These are phyloP conservation scores for Collybiopsis luxurians DNA, from an alignment of 768 basidiomycete genomes.

Conservation along the genomic window DNA sequence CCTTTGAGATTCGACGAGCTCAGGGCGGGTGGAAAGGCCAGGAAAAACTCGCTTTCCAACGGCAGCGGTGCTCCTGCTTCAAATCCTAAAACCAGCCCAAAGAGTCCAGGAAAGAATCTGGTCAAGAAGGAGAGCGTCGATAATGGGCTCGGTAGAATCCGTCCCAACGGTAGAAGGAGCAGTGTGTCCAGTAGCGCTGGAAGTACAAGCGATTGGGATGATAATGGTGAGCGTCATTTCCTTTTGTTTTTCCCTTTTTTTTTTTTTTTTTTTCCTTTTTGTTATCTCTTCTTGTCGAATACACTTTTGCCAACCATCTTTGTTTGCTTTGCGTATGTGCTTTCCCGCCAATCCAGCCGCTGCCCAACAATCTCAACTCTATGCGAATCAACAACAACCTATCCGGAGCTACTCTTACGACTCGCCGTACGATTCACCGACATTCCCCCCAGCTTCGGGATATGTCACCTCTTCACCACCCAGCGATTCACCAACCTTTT, in stretches of 20 bases:
- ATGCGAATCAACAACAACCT: neutral
- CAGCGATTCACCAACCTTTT: neutral
- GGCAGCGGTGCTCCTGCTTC: neutral
- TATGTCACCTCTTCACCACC: constrained; percentile 4
- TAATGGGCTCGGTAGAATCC: constrained; percentile 13
- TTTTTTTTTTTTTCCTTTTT: neutral
- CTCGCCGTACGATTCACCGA: neutral
- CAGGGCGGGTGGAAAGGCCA: constrained; percentile 80
- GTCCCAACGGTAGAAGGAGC: neutral
- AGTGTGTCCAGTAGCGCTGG: constrained; percentile 24
- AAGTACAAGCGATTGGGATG: constrained; percentile 80
- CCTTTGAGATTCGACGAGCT: constrained; percentile 87
- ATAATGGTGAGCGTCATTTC: constrained; percentile 50
- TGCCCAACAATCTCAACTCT: neutral
- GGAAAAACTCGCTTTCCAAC: constrained; percentile 42
- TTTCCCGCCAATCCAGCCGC: no score
- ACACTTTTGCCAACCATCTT: constrained; percentile 7
- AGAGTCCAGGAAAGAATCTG: constrained; percentile 9
- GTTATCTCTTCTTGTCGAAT: neutral
- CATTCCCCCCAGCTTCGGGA: neutral
- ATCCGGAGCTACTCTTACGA: neutral
- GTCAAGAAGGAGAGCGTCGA: constrained; percentile 69
- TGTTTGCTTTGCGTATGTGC: neutral
- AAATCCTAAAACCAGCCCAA: neutral
- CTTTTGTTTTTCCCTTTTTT: constrained; percentile 7